These are phyloP conservation scores for Neospermospora avenae DNA, from an alignment of 2,329 filamentous ascomycete species.

Conservation along the genomic window DNA sequence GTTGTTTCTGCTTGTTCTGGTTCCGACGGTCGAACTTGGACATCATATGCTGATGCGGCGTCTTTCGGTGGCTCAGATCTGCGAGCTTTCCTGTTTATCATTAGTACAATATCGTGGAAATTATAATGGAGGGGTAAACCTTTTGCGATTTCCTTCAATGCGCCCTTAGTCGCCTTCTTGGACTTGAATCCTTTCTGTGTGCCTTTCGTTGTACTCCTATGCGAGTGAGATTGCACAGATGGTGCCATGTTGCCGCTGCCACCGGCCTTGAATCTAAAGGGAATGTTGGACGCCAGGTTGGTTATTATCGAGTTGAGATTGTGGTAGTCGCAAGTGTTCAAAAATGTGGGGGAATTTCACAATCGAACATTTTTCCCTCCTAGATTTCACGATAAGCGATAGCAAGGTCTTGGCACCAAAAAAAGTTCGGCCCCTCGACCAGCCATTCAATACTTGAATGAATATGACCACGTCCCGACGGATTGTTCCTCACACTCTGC, in stretches of 20 bases:
- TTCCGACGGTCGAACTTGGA: conserved; percentile 95
- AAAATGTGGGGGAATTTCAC: conserved; percentile 12
- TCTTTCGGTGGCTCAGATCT: conserved; percentile 73
- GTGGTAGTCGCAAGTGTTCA: neutral
- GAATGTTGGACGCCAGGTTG: conserved; percentile 64
- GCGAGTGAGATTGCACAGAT: conserved; percentile 69
- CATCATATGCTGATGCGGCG: conserved; percentile 94
- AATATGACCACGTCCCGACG: neutral
- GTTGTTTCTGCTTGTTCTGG: conserved; percentile 85
- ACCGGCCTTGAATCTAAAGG: conserved; percentile 86
- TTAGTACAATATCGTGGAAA: conserved; percentile 14
- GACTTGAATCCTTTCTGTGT: conserved; percentile 91
- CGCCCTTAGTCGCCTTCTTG: conserved; percentile 82
- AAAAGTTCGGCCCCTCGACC: conserved; percentile 8
- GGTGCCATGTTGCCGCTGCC: conserved; percentile 66
- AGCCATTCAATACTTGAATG: neutral
- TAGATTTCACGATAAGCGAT: conserved; percentile 25
- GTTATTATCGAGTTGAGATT: conserved; percentile 11
- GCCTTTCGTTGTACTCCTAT: conserved; percentile 88
- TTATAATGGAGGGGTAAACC: conserved; percentile 46
- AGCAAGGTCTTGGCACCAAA: conserved; percentile 27
- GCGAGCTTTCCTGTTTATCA: conserved; percentile 66
- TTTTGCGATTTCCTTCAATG: conserved; percentile 80
- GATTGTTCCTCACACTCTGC: no score
- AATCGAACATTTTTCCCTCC: conserved; percentile 20